Conservation (phyloP, 2,329 filamentous ascomycete species). For the Pseudocercospora fuligena region DNA sequence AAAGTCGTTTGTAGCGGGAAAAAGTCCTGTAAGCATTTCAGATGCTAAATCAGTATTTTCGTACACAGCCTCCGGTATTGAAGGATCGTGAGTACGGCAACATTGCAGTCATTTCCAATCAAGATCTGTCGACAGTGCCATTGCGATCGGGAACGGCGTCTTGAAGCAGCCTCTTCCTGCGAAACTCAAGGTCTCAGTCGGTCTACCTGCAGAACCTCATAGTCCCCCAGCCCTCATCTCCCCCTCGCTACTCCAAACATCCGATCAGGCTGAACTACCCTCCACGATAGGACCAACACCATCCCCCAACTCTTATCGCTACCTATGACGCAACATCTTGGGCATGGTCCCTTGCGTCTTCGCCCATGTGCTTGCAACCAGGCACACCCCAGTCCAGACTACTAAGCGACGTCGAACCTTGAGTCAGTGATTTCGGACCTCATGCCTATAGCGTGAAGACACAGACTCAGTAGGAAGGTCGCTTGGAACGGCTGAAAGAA, state of each 20-base stretch:
- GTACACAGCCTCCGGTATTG: not conserved
- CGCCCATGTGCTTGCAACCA: not conserved
- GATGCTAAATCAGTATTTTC: not conserved
- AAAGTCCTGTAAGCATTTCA: too few relatives aligned
- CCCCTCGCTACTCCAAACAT: not conserved
- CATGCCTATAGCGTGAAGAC: not conserved
- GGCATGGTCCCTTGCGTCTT: not conserved
- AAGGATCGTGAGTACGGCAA: too few relatives aligned
- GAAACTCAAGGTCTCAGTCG: too few relatives aligned
- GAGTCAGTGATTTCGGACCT: not conserved
- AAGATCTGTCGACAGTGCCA: too few relatives aligned
- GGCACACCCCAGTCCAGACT: not conserved
- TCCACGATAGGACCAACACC: not conserved
- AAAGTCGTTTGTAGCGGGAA: not conserved
- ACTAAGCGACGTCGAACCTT: slow-evolving; percentile 2
- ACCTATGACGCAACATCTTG: not conserved
- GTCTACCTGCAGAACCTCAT: too few relatives aligned
- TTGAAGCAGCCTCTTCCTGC: not conserved
- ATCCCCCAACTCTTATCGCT: not conserved
- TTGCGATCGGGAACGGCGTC: not conserved
- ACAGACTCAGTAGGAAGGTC: not conserved
- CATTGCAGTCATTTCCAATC: too few relatives aligned
- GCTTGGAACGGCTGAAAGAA: not conserved
- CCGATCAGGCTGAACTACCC: not conserved
- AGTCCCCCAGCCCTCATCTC: not conserved